Evolutionary conservation across 2,329 filamentous ascomycete genomes (phyloP).

Genomic region (Macrophomina tecta): DNA sequence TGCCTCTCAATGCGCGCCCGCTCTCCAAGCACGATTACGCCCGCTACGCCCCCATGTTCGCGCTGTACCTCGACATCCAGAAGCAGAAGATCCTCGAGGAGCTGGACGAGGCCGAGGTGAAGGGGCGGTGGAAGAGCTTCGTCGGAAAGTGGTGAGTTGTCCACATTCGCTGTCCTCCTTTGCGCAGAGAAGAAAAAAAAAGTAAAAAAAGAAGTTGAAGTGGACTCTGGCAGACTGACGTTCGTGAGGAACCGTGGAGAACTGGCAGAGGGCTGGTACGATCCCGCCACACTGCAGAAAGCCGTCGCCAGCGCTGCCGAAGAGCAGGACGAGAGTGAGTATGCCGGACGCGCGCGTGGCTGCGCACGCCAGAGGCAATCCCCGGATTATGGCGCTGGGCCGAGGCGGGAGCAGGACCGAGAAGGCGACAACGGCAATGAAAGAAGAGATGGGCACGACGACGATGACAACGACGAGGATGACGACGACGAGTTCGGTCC

Average conservation of each 20-base stretch:
- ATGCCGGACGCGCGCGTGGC: constrained; percentile 43
- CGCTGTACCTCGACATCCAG: constrained; percentile 85
- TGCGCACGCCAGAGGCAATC: neutral
- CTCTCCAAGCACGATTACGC: constrained; percentile 74
- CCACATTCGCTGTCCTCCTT: neutral
- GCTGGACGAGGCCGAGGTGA: constrained; percentile 75
- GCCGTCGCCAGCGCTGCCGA: constrained; percentile 45
- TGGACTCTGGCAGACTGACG: constrained; percentile 50
- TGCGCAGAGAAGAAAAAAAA: neutral
- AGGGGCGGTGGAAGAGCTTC: constrained; percentile 93
- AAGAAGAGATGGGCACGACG: too few species aligned
- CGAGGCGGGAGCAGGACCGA: neutral
- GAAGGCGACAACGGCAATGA: neutral
- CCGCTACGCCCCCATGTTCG: constrained; percentile 74
- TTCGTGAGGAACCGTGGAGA: constrained; percentile 77
- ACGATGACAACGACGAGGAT: constrained; percentile 40
- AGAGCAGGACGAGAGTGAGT: constrained; percentile 35
- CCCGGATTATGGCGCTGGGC: constrained; percentile 14
- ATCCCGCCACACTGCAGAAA: constrained; percentile 71
- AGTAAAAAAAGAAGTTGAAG: neutral
- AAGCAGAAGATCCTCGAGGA: constrained; percentile 74
- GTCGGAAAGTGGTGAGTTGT: constrained; percentile 75
- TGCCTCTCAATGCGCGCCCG: constrained; percentile 71
- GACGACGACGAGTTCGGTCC: constrained; percentile 67
- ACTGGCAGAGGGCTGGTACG: constrained; percentile 91